These are phyloP conservation scores for Apophysomyces elegans DNA, from an alignment of 371 early-diverging fungal species.

Conservation along the genomic window DNA sequence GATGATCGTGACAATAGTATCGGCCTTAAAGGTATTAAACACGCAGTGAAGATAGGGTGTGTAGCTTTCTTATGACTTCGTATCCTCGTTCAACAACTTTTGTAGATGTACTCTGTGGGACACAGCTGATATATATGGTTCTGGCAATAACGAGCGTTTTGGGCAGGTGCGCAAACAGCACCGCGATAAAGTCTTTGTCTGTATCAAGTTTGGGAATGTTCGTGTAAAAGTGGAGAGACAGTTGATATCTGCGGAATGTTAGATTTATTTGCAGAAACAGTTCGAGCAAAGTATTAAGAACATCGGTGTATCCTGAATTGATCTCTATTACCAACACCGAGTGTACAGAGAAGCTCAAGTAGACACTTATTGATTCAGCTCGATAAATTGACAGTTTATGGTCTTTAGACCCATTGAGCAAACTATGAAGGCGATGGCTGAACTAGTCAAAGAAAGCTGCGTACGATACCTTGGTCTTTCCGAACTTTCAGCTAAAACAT, in stretches of 20 bases:
- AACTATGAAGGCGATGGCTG: no score
- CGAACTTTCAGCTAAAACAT: conserved; percentile 54
- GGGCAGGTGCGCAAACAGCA: conserved; percentile 37
- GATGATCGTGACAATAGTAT: conserved; percentile 26
- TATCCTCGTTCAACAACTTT: neutral
- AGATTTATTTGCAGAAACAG: conserved; percentile 50
- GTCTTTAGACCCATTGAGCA: neutral
- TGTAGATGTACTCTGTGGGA: conserved; percentile 34
- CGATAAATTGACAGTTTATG: neutral
- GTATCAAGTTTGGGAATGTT: conserved; percentile 48
- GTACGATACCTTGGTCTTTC: conserved; percentile 36
- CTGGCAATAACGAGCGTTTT: conserved; percentile 45
- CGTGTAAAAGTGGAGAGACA: conserved; percentile 27
- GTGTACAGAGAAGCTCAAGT: conserved; percentile 44
- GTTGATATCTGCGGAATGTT: conserved; percentile 46
- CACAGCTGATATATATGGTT: conserved; percentile 32
- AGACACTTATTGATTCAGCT: neutral
- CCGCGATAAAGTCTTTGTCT: conserved; percentile 48
- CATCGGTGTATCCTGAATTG: conserved; percentile 54
- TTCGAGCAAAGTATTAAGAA: conserved; percentile 50
- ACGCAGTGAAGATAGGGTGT: conserved; percentile 32
- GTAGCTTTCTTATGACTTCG: neutral
- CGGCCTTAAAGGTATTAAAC: conserved; percentile 38
- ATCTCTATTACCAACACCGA: conserved; percentile 65
- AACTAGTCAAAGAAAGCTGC: no score